Percentiles rank a stretch among this genome's conserved stretches.
These are phyloP conservation scores for Zymoseptoria crescenta DNA, from an alignment of 2,329 filamentous ascomycete genomes.

Conservation along the genomic window DNA sequence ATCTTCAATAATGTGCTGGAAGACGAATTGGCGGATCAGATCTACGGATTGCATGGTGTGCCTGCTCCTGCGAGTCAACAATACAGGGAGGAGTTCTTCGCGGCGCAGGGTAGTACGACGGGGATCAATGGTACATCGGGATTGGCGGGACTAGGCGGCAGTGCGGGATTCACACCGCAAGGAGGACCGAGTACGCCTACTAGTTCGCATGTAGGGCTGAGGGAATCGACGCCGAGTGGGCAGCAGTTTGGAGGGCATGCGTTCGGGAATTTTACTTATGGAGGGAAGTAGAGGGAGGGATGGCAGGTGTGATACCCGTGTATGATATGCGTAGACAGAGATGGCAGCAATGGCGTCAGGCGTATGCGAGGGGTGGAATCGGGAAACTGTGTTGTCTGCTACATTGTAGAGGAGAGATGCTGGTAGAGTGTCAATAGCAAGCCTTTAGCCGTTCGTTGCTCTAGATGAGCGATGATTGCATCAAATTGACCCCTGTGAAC, in stretches of 20 bases:
- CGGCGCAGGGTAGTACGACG: constrained; percentile 32
- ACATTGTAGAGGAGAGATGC: not conserved
- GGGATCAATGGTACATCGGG: constrained; percentile 16
- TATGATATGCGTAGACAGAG: not conserved
- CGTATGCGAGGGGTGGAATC: no score
- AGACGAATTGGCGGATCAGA: constrained; percentile 75
- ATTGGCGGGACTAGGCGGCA: constrained; percentile 11
- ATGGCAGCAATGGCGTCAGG: no score
- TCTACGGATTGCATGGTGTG: constrained; percentile 76
- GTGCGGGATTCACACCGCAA: constrained; percentile 14
- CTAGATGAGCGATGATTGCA: not conserved
- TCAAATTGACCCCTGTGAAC: not conserved
- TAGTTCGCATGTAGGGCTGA: constrained; percentile 14
- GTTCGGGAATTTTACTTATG: not conserved
- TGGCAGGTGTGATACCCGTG: not conserved
- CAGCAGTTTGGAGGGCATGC: not conserved
- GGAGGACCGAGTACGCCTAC: constrained; percentile 17
- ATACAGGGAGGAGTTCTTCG: constrained; percentile 34
- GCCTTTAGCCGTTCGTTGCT: not conserved
- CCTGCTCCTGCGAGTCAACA: constrained; percentile 49
- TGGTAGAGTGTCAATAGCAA: not conserved
- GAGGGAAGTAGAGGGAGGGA: not conserved
- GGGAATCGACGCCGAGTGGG: constrained; percentile 12
- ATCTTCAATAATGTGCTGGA: constrained; percentile 79
- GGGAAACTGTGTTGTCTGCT: not conserved